A percentile compares a stretch with the other conserved stretches of the same genome.
These are phyloP conservation scores for Phaeotremella skinneri DNA, from an alignment of 768 basidiomycete genomes.

Conservation along the genomic window DNA sequence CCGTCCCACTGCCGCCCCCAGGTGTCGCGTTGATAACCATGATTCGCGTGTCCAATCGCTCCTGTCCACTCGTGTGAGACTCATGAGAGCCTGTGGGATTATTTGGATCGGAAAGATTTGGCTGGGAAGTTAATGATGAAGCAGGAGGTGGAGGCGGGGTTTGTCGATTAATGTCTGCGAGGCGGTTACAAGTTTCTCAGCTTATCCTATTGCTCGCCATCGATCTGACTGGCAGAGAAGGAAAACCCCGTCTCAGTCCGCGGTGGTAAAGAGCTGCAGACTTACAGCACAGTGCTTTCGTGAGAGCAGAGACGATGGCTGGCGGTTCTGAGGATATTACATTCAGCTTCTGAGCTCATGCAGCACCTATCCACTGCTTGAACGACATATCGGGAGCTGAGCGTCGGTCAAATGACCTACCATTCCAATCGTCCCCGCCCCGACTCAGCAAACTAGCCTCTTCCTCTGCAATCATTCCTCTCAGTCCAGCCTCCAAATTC, in stretches of 20 bases:
- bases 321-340: conserved; percentile 53
- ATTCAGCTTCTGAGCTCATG: conserved; percentile 54
- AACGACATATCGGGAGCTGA: no score
- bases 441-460: conserved; percentile 53
- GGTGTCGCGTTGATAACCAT: conserved; percentile 87
- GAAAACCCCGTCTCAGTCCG: conserved; percentile 22
- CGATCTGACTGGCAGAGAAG: no score
- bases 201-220: conserved; percentile 10
- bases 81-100: conserved; percentile 12
- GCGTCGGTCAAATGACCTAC: conserved; percentile 50
- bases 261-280: conserved; percentile 35
- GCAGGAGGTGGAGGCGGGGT: conserved; percentile 42
- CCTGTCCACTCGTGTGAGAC: conserved; percentile 8
- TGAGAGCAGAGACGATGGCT: conserved; percentile 78
- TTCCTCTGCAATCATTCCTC: conserved; percentile 60
- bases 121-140: conserved; percentile 10
- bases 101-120: conserved; percentile 2
- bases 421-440: conserved; percentile 55
- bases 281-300: conserved; percentile 88
- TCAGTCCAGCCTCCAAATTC: conserved; percentile 63
- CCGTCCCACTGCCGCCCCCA: conserved; percentile 45
- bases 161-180: conserved; percentile 66
- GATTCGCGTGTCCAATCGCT: conserved; percentile 60
- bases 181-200: conserved; percentile 51
- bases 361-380: conserved; percentile 41